Evolutionary conservation across 441 rosid genomes (phyloP), one percentile per base, ranked within the genome.

Genomic region (Manihot esculenta): DNA sequence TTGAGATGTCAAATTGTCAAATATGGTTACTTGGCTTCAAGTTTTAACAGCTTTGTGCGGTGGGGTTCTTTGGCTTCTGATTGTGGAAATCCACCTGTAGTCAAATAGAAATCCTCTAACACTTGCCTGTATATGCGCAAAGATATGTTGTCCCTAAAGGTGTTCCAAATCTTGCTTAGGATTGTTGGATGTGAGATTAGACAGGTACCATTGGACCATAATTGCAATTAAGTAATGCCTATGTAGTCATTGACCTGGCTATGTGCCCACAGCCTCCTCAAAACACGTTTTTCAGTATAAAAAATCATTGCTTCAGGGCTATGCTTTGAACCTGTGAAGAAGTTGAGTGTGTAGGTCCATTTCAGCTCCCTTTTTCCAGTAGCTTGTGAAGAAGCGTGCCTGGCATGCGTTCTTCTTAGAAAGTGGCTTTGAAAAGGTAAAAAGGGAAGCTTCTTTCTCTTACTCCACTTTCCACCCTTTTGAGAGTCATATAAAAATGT

Each of bases 341-440:
- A 20, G 9, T 13, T 62, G 26, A 23, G 18, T 68, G 55, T 56
- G 68, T 49, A 72, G 68, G 64, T 63, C 56, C 69, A 63, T 63
- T 18, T 72, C 57, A n/a, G 12, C 6, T 18, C 44, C 56, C 42
- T 27, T 56, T 42, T 18, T 64, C 47, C 65, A 56, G 2, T 42
- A 63, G 41, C 68, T 51, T 26, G 42, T 50, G 33, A 23, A 33
- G 59, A 47, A 72, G 57, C 15, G 64, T 72, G 72, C 49, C 54
- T 41, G 72, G 56, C 72, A 60, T 51, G 69, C 6, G 30, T 68
- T 62, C 45, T 26, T 18, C 11, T 45, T 12, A 6, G 17, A 44
- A 53, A 55, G 63, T 64, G 23, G 69, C 64, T 72, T 64, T 14
- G 21, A 26, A 64, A 23, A 44, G 65, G 18, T 30, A 51, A 44